Percentiles rank a stretch among this genome's conserved stretches.
These are phyloP conservation scores for Kwoniella dejecticola DNA, from an alignment of 768 basidiomycete genomes.

Conservation along the genomic window DNA sequence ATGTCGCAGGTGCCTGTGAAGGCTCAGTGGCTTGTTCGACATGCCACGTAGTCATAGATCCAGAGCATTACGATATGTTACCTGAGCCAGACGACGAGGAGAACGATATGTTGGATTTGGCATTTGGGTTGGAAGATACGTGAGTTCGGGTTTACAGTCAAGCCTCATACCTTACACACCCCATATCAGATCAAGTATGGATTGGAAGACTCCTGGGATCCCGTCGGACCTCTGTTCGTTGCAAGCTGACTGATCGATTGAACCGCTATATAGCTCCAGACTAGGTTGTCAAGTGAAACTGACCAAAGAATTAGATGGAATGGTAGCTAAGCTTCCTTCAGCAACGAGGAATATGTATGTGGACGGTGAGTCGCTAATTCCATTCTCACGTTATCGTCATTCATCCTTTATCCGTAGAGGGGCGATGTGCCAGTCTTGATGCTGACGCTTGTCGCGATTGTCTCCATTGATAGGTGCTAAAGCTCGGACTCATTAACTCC, in stretches of 20 bases:
- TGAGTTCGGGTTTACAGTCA: constrained; percentile 65
- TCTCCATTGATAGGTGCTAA: constrained; percentile 16
- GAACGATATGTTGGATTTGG: constrained; percentile 88
- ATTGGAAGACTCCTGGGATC: too few species aligned
- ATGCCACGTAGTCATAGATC: constrained; percentile 85
- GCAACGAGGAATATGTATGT: constrained; percentile 98
- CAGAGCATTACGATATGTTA: constrained; percentile 78
- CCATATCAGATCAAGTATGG: too few species aligned
- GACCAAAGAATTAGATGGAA: constrained; percentile 78
- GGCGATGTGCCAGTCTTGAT: too few species aligned
- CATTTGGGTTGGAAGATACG: constrained; percentile 94
- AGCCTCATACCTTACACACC: not conserved
- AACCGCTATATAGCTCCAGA: constrained; percentile 59
- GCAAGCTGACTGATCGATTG: not conserved
- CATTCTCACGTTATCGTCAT: not conserved
- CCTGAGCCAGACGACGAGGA: constrained; percentile 97
- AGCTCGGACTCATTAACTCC: constrained; percentile 21
- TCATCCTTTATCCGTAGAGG: not conserved
- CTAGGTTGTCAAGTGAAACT: constrained; percentile 65
- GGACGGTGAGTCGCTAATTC: constrained; percentile 65
- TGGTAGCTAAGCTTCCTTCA: constrained; percentile 78
- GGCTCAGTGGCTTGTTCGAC: constrained; percentile 96
- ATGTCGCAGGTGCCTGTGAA: constrained; percentile 81
- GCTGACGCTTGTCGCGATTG: too few species aligned
- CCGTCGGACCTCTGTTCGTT: not conserved